phyloP scores from a whole-genome alignment of 768 basidiomycete genomes.

The Dacryopinax primogenitus region DNA sequence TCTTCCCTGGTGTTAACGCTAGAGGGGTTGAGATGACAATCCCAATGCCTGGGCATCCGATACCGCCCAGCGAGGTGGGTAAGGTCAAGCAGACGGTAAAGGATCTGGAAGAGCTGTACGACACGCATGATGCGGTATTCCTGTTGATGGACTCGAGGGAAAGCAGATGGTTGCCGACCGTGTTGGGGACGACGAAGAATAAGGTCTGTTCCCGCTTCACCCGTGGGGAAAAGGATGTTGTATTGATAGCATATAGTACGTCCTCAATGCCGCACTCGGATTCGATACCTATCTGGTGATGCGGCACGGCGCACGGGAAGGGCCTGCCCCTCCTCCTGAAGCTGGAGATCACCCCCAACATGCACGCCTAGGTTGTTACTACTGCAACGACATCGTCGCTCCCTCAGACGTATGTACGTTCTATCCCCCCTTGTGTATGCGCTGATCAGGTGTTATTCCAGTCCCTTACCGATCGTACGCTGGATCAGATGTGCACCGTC shows the following conservation, averaged over 20 bases:
- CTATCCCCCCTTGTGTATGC: slow-evolving; percentile 1
- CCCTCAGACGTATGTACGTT: slow-evolving; percentile 64
- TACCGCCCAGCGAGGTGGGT: slow-evolving; percentile 45
- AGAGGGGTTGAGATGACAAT: slow-evolving; percentile 65
- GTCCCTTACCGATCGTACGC: slow-evolving; percentile 74
- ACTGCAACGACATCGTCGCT: slow-evolving; percentile 95
- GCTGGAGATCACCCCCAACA: neutral
- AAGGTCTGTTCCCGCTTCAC: slow-evolving; percentile 42
- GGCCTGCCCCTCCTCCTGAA: slow-evolving; percentile 18
- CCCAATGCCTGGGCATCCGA: slow-evolving; percentile 96
- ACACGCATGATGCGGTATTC: slow-evolving; percentile 80
- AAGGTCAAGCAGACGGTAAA: slow-evolving; percentile 55
- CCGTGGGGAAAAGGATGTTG: neutral
- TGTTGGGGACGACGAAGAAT: slow-evolving; percentile 67
- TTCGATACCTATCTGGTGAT: slow-evolving; percentile 96
- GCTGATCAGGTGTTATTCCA: slow-evolving; percentile 17
- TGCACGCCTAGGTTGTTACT: slow-evolving; percentile 75
- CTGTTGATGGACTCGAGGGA: slow-evolving; percentile 97
- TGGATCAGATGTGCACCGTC: slow-evolving; percentile 99
- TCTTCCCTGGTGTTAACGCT: slow-evolving; percentile 86
- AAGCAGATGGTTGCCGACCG: slow-evolving; percentile 89
- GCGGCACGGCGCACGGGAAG: slow-evolving; percentile 70
- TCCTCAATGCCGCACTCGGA: slow-evolving; percentile 86
- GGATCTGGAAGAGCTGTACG: slow-evolving; percentile 62
- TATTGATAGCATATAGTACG: slow-evolving; percentile 41